Evolutionary conservation across 179 eudicot species (phyloP).

Genomic region (Beta corolliflora): DNA sequence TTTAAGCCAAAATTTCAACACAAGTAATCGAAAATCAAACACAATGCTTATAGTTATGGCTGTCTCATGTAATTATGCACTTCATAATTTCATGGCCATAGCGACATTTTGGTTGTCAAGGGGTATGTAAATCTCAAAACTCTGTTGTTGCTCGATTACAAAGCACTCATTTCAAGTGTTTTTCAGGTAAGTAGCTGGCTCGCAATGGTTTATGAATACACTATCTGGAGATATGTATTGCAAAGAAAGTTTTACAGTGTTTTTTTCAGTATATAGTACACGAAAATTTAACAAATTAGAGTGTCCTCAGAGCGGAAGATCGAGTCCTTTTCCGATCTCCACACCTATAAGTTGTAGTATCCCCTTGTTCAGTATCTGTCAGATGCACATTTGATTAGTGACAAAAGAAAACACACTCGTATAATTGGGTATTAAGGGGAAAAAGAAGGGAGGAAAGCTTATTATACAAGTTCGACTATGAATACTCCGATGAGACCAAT

Average conservation of each 20-base stretch:
- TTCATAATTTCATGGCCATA: no score
- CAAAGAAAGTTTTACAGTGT: neutral
- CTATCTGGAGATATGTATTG: neutral
- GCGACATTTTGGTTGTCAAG: no score
- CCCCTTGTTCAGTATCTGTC: conserved; percentile 84
- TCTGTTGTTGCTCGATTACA: neutral
- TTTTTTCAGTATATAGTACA: conserved; percentile 3
- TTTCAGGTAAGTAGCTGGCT: neutral
- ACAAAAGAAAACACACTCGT: neutral
- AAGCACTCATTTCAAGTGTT: neutral
- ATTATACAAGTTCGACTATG: conserved; percentile 72
- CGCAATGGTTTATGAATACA: neutral
- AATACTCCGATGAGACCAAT: conserved; percentile 91
- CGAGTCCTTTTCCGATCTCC: conserved; percentile 91
- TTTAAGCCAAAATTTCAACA: no score
- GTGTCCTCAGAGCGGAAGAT: conserved; percentile 67
- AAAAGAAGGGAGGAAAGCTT: neutral
- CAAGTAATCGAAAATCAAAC: no score
- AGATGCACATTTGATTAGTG: neutral
- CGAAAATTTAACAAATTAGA: neutral
- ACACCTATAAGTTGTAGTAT: conserved; percentile 83
- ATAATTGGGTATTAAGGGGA: neutral
- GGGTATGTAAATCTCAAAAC: neutral
- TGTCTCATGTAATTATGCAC: no score
- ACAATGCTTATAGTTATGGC: no score